phyloP scores from a whole-genome alignment of 2,329 filamentous ascomycete species.

The Phyllosticta ampelicida region DNA sequence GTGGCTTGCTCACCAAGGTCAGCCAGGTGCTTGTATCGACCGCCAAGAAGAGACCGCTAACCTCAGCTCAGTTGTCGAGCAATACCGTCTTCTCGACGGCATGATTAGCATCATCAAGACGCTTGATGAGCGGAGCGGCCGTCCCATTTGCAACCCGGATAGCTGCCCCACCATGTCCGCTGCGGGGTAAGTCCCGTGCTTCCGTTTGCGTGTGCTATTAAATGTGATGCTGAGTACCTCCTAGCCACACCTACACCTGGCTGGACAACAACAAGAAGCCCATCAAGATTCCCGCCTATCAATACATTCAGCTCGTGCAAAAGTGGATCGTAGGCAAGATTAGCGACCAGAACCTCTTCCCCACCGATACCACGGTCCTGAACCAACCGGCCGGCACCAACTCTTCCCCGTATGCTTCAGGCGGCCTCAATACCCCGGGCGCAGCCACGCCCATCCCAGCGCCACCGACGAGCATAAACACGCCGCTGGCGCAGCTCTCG shows the following conservation, averaged over 20 bases:
- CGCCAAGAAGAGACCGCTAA: constrained; percentile 12
- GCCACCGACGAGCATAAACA: constrained; percentile 36
- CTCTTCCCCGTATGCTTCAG: constrained; percentile 46
- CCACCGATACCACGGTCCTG: constrained; percentile 65
- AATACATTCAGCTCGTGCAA: constrained; percentile 93
- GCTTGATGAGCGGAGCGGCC: constrained; percentile 63
- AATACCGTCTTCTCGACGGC: constrained; percentile 78
- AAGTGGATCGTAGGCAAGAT: constrained; percentile 97
- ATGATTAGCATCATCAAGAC: constrained; percentile 85
- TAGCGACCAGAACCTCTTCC: constrained; percentile 80
- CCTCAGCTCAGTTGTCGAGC: constrained; percentile 63
- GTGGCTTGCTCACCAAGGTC: constrained; percentile 93
- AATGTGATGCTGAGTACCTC: background rate
- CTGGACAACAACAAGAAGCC: constrained; percentile 78
- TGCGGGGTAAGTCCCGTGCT: constrained; percentile 57
- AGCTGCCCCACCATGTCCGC: constrained; percentile 90
- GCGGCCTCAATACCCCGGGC: constrained; percentile 37
- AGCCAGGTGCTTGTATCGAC: constrained; percentile 16
- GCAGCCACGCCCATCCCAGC: constrained; percentile 34
- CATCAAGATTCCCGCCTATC: constrained; percentile 81
- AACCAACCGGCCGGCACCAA: constrained; percentile 41
- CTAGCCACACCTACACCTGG: constrained; percentile 94
- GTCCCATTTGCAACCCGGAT: constrained; percentile 70
- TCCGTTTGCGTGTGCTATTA: background rate
- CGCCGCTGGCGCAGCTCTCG: constrained; percentile 51